A percentile compares a stretch with the other conserved stretches of the same genome.
Conservation (phyloP, 164 flowering plant genomes). For the Macadamia tetraphylla region DNA sequence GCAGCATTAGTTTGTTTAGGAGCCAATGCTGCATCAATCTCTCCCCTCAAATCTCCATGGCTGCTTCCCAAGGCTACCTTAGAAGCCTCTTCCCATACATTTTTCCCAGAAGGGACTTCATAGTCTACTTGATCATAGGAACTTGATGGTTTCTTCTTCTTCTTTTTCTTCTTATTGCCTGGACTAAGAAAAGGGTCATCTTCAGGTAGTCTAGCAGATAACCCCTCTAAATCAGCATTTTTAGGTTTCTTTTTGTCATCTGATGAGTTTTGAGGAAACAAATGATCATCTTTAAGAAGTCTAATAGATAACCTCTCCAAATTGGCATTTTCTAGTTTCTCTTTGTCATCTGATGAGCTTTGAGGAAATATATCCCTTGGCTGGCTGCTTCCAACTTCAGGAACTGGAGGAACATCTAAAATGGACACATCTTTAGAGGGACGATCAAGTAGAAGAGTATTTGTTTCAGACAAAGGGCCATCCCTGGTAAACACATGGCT, state of each 20-base stretch:
- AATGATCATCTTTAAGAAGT: constrained; percentile 7
- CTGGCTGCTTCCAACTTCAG: constrained; percentile 10
- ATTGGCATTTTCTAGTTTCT: constrained; percentile 7
- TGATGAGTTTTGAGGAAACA: constrained; percentile 1
- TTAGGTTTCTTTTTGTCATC: constrained; percentile 6
- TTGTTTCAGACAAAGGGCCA: constrained; percentile 15
- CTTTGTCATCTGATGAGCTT: constrained; percentile 5
- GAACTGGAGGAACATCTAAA: constrained; percentile 7
- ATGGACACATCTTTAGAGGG: constrained; percentile 11
- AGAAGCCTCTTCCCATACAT: constrained; percentile 8
- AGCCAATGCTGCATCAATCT: constrained; percentile 9
- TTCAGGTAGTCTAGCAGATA: constrained; percentile 13
- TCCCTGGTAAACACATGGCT: constrained; percentile 2
- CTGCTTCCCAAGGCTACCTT: neutral
- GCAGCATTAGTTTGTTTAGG: too few species aligned
- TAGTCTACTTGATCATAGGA: constrained; percentile 6
- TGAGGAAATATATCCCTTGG: constrained; percentile 3
- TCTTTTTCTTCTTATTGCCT: constrained; percentile 16
- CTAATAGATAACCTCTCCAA: constrained; percentile 11
- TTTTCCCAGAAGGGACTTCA: constrained; percentile 12
- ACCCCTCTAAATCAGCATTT: constrained; percentile 6
- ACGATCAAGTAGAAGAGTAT: constrained; percentile 11
- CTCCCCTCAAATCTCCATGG: constrained; percentile 10
- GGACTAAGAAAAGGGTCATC: constrained; percentile 6
- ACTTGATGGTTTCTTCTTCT: constrained; percentile 1